Conservation (phyloP, 257 asterid genomes). For the Fraxinus pennsylvanica region DNA sequence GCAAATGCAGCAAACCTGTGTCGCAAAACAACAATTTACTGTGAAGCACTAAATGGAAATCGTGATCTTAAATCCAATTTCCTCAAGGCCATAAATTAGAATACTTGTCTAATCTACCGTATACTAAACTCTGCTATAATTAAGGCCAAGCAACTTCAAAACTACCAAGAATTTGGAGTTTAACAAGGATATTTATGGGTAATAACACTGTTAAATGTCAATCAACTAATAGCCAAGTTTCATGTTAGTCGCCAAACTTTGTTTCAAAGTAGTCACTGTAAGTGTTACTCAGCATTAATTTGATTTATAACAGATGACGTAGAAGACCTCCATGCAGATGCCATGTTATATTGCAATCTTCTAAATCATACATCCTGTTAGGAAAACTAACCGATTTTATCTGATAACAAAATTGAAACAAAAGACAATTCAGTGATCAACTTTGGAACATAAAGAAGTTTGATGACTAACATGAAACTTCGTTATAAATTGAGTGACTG, state of each 20-base stretch:
- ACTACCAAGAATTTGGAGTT: not conserved
- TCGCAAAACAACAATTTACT: slow-evolving; percentile 12
- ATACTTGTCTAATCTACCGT: not conserved
- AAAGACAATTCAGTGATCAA: not conserved
- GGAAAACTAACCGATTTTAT: not conserved
- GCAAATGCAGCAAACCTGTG: slow-evolving; percentile 95
- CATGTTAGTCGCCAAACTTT: not conserved
- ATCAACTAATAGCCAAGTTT: not conserved
- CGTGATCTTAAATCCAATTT: not conserved
- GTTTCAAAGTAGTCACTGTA: not conserved
- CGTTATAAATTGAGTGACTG: not conserved
- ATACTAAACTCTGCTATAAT: not conserved
- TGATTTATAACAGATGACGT: not conserved
- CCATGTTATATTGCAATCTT: not conserved
- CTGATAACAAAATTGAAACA: not conserved
- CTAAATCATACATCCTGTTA: not conserved
- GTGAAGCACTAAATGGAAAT: not conserved
- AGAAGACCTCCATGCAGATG: not conserved
- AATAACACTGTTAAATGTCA: not conserved
- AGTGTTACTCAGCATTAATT: not conserved
- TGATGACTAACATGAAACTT: not conserved
- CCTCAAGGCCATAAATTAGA: not conserved
- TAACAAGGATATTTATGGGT: not conserved
- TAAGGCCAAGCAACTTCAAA: not conserved
- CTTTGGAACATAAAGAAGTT: not conserved